Base-by-base conservation (phyloP, 2,329 filamentous ascomycete genomes). In the Hypomyces rosellus region DNA sequence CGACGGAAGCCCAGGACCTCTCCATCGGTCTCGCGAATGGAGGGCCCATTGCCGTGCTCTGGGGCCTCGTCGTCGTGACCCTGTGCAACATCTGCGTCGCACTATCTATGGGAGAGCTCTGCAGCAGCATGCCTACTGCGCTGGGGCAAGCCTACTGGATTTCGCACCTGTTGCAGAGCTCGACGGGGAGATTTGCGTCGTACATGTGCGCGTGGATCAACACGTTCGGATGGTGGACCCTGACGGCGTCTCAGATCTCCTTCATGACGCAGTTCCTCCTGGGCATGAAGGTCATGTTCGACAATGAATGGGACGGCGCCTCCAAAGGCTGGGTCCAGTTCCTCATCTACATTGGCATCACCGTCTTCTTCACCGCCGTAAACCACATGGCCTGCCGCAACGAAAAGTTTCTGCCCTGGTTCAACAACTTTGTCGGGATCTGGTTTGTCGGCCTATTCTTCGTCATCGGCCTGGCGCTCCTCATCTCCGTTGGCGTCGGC, bases 191-290 rank as follows among this genome's bases (percentile, higher is more conserved):
- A 2, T 77, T 80, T 53, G 58, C 63, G 4, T 78, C 75, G 1
- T 82, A 81, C 57, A 70, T 81, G 63, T 79, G 76, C 55, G 78
- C 78, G 2, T 81, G 77, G 76, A 78, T 81, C 58, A 81, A 81
- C 61, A 78, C 73, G 0, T 80, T 80, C 51, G 78, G 78, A 12
- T 82, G 78, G 78, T 79, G 76, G 70, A 74, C 76, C 0, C 61
- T 81, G 51, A 75, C 74, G 0, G 78, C 78, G 0, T 80, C 75
- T 1, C 74, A 78, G 52, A 69, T 75, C 20, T 77, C 76, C 12
- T 81, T 82, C 57, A 80, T 81, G 76, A 74, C 75, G 3, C 70
- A 79, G 55, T 79, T 82, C 45, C 65, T 80, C 49, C 65, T 82
- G 5, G 72, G 74, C n/a, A 76, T 81, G 69, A 78, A 78, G 63